Percentiles rank a stretch among this genome's conserved stretches.
Evolutionary conservation across 331 rosid species (phyloP).

Genomic region (Cucumis variabilis): DNA sequence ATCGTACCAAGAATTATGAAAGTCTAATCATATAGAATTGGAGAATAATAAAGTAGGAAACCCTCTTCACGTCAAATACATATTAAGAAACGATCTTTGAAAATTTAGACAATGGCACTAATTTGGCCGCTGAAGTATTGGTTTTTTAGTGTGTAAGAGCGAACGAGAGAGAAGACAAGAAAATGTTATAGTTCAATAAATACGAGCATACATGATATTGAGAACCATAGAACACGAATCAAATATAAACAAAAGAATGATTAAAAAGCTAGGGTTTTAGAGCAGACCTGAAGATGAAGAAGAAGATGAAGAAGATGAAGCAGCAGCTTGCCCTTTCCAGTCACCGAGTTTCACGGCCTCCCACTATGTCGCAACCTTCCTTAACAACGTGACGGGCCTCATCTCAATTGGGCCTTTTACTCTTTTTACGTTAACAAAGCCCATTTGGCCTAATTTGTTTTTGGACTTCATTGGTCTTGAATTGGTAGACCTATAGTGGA

Average conservation of each 20-base stretch:
- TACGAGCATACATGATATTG: background rate
- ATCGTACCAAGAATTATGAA: background rate
- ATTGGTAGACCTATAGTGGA: background rate
- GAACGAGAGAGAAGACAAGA: background rate
- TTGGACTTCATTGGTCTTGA: background rate
- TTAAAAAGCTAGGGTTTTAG: background rate
- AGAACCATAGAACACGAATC: background rate
- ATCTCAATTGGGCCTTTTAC: background rate
- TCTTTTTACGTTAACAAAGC: background rate
- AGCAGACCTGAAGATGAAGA: constrained; percentile 16
- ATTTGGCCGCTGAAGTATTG: background rate
- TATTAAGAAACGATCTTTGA: background rate
- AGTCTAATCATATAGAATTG: background rate
- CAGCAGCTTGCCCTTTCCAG: background rate
- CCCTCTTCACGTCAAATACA: background rate
- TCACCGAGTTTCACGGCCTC: background rate
- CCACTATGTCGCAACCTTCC: background rate
- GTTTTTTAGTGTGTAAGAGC: background rate
- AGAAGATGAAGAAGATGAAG: background rate
- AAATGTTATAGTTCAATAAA: background rate
- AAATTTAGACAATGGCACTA: background rate
- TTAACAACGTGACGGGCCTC: background rate
- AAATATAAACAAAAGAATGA: background rate
- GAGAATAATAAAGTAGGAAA: background rate
- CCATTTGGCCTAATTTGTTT: background rate